These are phyloP conservation scores for Beauveria brongniartii DNA, from an alignment of 2,329 filamentous ascomycete genomes.

Conservation along the genomic window DNA sequence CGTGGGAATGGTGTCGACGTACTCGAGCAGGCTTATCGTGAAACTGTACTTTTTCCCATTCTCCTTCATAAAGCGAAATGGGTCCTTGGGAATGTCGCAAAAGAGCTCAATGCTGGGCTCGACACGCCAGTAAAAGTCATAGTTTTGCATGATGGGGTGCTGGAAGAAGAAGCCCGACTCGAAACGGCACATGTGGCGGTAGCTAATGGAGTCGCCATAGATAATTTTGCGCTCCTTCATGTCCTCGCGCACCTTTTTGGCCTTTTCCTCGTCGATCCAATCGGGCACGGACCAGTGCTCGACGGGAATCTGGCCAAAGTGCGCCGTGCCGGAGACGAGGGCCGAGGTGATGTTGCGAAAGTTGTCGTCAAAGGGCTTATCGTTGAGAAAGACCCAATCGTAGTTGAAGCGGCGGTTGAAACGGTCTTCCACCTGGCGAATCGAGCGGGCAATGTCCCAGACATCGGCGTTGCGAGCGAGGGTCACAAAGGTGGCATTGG, in stretches of 20 bases:
- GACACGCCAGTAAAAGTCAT: conserved; percentile 99
- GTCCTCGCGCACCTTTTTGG: conserved; percentile 80
- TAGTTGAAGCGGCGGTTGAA: conserved; percentile 97
- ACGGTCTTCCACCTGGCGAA: conserved; percentile 92
- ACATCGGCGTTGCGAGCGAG: conserved; percentile 87
- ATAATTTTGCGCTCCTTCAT: conserved; percentile 95
- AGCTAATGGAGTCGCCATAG: conserved; percentile 93
- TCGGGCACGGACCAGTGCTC: conserved; percentile 98
- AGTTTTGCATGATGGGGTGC: conserved; percentile 86
- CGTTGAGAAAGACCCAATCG: conserved; percentile 98
- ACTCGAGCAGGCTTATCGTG: conserved; percentile 90
- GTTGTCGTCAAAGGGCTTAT: conserved; percentile 82
- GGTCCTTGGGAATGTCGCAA: conserved; percentile 92
- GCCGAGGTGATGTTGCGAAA: conserved; percentile 90
- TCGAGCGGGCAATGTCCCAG: conserved; percentile 95
- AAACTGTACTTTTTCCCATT: conserved; percentile 98
- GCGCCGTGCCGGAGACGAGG: conserved; percentile 84
- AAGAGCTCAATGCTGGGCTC: conserved; percentile 94
- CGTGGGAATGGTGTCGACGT: conserved; percentile 90
- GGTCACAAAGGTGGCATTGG: conserved; percentile 97
- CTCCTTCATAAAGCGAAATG: conserved; percentile 94
- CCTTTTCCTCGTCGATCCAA: conserved; percentile 93
- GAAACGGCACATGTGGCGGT: conserved; percentile 98
- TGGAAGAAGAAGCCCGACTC: conserved; percentile 99
- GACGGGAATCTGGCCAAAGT: conserved; percentile 80